Evolutionary conservation across 2,329 filamentous ascomycete genomes (phyloP), one percentile per base, ranked within the genome.

Genomic region (Basipetospora chlamydospora): DNA sequence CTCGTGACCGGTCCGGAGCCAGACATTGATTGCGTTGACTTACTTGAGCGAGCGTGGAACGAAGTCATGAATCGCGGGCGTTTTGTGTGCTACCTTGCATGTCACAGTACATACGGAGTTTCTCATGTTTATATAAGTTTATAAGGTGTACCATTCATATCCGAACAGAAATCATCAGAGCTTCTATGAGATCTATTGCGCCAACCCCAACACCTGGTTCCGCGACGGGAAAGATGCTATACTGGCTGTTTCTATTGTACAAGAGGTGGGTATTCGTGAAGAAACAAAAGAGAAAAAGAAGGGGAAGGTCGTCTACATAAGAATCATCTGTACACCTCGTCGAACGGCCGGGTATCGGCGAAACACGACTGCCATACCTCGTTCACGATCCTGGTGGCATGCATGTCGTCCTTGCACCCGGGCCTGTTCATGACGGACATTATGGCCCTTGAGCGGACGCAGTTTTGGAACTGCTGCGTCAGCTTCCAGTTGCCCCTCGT

Each of bases 361-460:
- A 93, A 98, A 57, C 90, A 98, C 49, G 86, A 95, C 47, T 94
- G 87, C 85, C 88, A 98, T n/a, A 98, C 90, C 58, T 93, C 80
- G 58, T 96, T 90, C 40, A 98, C 85, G 18, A 92, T 77, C 60
- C 81, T 84, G 35, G 75, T 72, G 4, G 90, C 90, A 46, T 96
- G 83, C 11, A 77, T 76, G 48, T 93, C 78, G 56, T 93, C 82
- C 55, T 82, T 83, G 53, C 87, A 90, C 32, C 70, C 67, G 12
- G 86, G 85, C 42, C 90, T 68, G 23, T 73, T 77, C 62, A 76
- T 71, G 47, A 98, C 74, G 16, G 83, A 92, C 46, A 81, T 61
- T 23, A 85, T 76, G 9, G 90, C 90, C 47, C 90, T 67, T 50
- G 73, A 64, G 42, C 86, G 70, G 36, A 98, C 88, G 58, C 90